A percentile compares a stretch with the other conserved stretches of the same genome.
phyloP scores from a whole-genome alignment of 2,329 filamentous ascomycete species.

The Tolypocladium ovalisporum region DNA sequence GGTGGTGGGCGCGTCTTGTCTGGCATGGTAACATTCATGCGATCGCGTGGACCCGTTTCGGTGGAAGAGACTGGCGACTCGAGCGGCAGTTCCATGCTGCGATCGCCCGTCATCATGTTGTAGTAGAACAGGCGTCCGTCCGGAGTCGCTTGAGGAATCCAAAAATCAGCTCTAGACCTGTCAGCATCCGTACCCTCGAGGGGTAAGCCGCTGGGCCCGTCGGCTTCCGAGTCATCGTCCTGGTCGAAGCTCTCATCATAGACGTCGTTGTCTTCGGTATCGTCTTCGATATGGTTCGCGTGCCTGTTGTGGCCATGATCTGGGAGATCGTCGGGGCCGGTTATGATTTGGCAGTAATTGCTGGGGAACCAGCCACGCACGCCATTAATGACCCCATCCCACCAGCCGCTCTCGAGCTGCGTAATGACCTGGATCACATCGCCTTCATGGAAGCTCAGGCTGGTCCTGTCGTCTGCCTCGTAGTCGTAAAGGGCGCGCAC shows the following conservation, averaged over 20 bases:
- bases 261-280: conserved; percentile 51
- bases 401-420: conserved; percentile 96
- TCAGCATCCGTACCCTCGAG: conserved; percentile 55
- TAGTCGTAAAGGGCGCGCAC: conserved; percentile 97
- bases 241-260: conserved; percentile 60
- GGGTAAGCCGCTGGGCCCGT: conserved; percentile 49
- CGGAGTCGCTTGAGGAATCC: conserved; percentile 94
- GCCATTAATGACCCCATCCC: conserved; percentile 96
- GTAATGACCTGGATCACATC: conserved; percentile 98
- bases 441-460: conserved; percentile 90
- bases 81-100: conserved; percentile 85
- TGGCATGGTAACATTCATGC: conserved; percentile 78
- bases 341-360: conserved; percentile 91
- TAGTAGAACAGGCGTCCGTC: conserved; percentile 95
- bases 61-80: conserved; percentile 74
- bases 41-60: conserved; percentile 79
- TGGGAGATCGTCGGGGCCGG: conserved; percentile 60
- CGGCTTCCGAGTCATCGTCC: conserved; percentile 51
- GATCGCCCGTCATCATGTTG: conserved; percentile 93
- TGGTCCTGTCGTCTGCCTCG: conserved; percentile 92
- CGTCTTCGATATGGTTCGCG: conserved; percentile 47
- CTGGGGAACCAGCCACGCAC: conserved; percentile 98
- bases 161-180: conserved; percentile 86
- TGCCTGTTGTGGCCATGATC: conserved; percentile 47
- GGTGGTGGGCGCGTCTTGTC: conserved; percentile 83